A percentile compares a stretch with the other conserved stretches of the same genome.
Evolutionary conservation across 257 asterid species (phyloP).

Genomic region (Linderniella brevidens): DNA sequence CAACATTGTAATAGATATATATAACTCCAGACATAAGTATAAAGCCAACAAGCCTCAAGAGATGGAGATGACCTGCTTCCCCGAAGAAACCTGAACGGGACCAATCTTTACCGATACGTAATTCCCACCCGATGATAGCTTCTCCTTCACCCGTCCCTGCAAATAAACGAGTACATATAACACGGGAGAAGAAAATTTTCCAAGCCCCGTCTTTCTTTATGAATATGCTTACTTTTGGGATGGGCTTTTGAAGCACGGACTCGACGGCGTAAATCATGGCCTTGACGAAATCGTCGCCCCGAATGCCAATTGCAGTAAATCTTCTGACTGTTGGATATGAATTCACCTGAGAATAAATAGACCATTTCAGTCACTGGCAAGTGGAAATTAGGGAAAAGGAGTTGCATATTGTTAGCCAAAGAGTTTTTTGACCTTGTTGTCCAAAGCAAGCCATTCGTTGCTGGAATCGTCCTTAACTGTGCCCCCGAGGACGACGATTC

Average conservation of each 20-base stretch:
- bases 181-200: background rate
- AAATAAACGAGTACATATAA: background rate
- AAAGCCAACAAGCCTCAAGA: background rate
- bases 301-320: constrained; percentile 66
- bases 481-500: constrained; percentile 62
- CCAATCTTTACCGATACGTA: constrained; percentile 75
- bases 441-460: constrained; percentile 54
- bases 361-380: background rate
- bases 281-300: constrained; percentile 69
- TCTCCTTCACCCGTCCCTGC: constrained; percentile 71
- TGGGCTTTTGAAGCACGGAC: constrained; percentile 42
- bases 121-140: constrained; percentile 59
- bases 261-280: constrained; percentile 75
- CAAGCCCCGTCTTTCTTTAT: background rate
- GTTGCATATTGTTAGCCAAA: background rate
- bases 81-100: constrained; percentile 60
- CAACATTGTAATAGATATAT: background rate
- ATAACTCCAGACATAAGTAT: background rate
- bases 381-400: background rate
- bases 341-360: constrained; percentile 26
- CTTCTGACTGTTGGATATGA: constrained; percentile 61
- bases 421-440: constrained; percentile 34
- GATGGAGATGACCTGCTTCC: constrained; percentile 43
- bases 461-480: constrained; percentile 54
- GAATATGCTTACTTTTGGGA: constrained; percentile 57